Percentiles rank a stretch among this genome's conserved stretches.
phyloP scores from a whole-genome alignment of 1,284 basidiomycete species.

The Cryptococcus sp. region DNA sequence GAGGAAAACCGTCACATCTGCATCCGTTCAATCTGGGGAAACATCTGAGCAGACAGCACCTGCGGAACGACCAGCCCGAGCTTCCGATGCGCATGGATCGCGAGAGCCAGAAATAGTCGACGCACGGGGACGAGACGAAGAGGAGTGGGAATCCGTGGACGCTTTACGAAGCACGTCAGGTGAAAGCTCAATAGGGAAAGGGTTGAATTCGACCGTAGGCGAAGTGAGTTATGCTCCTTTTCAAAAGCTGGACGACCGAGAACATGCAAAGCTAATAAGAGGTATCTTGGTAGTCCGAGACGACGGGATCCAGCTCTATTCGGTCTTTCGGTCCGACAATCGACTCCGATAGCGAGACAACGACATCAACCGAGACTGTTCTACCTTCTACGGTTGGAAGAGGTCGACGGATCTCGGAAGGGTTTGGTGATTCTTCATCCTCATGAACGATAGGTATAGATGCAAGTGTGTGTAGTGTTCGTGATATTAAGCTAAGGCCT shows the following conservation, averaged over 20 bases:
- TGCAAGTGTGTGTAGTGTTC: too few species aligned
- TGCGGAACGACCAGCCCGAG: constrained; percentile 11
- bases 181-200: constrained; percentile 20
- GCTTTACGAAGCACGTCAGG: constrained; percentile 11
- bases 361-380: constrained; percentile 4
- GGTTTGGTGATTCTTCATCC: too few species aligned
- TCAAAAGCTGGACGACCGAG: not conserved
- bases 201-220: constrained; percentile 24
- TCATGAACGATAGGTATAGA: too few species aligned
- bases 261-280: not conserved
- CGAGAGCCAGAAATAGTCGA: constrained; percentile 24
- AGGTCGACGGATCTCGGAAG: not conserved
- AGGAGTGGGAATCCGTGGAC: constrained; percentile 21
- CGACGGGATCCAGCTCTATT: constrained; percentile 17
- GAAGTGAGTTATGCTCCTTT: constrained; percentile 19
- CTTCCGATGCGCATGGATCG: constrained; percentile 18
- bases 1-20: not conserved
- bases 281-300: constrained; percentile 16
- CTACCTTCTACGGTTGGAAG: not conserved
- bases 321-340: constrained; percentile 11
- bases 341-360: constrained; percentile 20
- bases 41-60: constrained; percentile 21
- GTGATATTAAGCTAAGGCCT: too few species aligned
- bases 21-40: not conserved
- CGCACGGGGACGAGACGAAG: constrained; percentile 27